Percentiles rank a stretch among this genome's conserved stretches.
phyloP scores from a whole-genome alignment of 2,329 filamentous ascomycete species.

The Diaporthe ampelina region DNA sequence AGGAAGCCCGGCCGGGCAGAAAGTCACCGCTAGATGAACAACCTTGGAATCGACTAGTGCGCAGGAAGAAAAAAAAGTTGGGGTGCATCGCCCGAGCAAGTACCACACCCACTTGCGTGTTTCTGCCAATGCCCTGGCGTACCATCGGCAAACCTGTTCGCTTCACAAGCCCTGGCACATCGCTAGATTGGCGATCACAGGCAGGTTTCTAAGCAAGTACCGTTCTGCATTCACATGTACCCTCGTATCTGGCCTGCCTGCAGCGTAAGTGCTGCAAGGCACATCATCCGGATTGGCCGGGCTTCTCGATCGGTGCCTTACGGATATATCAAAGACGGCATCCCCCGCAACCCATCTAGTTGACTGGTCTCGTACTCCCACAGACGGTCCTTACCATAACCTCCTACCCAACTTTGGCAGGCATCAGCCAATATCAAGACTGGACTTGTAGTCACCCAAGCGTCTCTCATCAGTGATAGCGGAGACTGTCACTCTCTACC shows the following conservation, averaged over 20 bases:
- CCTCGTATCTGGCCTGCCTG: conserved; percentile 21
- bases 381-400: conserved; percentile 31
- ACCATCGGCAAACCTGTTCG: conserved; percentile 33
- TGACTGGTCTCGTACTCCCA: background rate
- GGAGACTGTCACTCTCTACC: conserved; percentile 21
- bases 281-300: conserved; percentile 42
- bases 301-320: conserved; percentile 1
- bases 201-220: conserved; percentile 32
- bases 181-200: conserved; percentile 30
- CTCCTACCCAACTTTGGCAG: conserved; percentile 16
- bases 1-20: conserved; percentile 23
- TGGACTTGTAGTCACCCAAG: background rate
- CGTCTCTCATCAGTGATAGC: conserved; percentile 36
- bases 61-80: conserved; percentile 22
- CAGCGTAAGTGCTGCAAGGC: conserved; percentile 40
- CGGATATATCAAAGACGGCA: conserved; percentile 41
- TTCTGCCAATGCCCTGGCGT: conserved; percentile 32
- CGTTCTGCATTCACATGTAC: background rate
- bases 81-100: conserved; percentile 31
- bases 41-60: conserved; percentile 22
- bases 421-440: conserved; percentile 8
- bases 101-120: conserved; percentile 26
- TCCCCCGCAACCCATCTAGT: conserved; percentile 22
- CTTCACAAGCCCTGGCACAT: conserved; percentile 21
- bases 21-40: conserved; percentile 17